phyloP scores from a whole-genome alignment of 768 basidiomycete genomes.

The Lentinula sp. region DNA sequence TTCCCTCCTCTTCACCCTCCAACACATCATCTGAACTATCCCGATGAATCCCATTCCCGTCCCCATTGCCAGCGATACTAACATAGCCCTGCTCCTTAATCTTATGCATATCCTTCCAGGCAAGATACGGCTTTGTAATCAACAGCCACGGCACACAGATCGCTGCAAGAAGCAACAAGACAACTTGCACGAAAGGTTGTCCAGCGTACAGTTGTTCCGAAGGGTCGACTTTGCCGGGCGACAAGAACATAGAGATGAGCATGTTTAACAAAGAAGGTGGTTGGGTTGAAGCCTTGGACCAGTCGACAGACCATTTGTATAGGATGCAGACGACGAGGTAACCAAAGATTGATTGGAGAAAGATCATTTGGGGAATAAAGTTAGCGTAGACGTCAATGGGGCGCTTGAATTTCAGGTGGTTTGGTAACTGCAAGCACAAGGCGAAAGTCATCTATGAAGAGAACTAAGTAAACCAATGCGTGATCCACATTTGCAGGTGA shows the following conservation, averaged over 20 bases:
- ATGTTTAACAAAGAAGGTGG: conserved; percentile 93
- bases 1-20: conserved; percentile 78
- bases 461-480: conserved; percentile 4
- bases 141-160: conserved; percentile 96
- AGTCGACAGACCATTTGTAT: conserved; percentile 97
- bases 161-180: conserved; percentile 70
- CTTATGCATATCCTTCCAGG: conserved; percentile 85
- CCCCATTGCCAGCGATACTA: conserved; percentile 33
- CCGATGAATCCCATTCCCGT: conserved; percentile 42
- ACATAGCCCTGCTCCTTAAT: conserved; percentile 83
- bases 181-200: conserved; percentile 77
- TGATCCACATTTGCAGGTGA: conserved; percentile 1
- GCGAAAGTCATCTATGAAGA: conserved; percentile 91
- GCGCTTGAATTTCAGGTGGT: conserved; percentile 91
- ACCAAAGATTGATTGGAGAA: conserved; percentile 96
- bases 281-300: conserved; percentile 58
- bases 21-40: conserved; percentile 55
- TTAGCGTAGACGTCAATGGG: conserved; percentile 85
- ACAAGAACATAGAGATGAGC: conserved; percentile 95
- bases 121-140: conserved; percentile 84
- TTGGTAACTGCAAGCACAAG: conserved; percentile 91
- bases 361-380: conserved; percentile 96
- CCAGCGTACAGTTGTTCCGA: conserved; percentile 75
- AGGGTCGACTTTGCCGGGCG: conserved; percentile 73
- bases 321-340: conserved; percentile 92